Conservation (phyloP, 2,329 filamentous ascomycete species). For the Fusarium sp. region DNA sequence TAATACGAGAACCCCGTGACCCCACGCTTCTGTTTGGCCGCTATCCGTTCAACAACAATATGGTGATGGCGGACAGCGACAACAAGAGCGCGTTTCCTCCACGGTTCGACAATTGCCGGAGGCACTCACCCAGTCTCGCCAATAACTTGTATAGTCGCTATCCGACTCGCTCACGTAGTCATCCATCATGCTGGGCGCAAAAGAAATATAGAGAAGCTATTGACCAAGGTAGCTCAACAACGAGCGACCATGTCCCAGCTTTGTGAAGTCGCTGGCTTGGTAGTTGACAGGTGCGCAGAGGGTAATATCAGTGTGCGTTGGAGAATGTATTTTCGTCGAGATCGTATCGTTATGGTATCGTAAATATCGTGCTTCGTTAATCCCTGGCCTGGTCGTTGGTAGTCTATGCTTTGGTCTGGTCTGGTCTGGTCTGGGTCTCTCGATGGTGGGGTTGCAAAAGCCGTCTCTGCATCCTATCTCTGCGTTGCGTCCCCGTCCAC, state of each 20-base stretch:
- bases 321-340: neutral
- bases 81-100: conserved; percentile 1
- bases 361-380: conserved; percentile 22
- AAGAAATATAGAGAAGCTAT: conserved; percentile 13
- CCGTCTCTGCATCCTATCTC: conserved; percentile 17
- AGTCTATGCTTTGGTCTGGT: conserved; percentile 10
- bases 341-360: conserved; percentile 15
- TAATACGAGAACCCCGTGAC: conserved; percentile 4
- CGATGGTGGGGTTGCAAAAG: conserved; percentile 36
- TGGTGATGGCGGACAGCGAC: neutral
- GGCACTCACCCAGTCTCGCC: conserved; percentile 94
- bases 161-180: conserved; percentile 98
- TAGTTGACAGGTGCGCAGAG: conserved; percentile 19
- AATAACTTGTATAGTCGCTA: conserved; percentile 99
- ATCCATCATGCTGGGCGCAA: conserved; percentile 72
- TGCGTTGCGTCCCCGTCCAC: conserved; percentile 8
- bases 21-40: conserved; percentile 10
- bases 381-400: conserved; percentile 8
- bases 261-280: neutral
- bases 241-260: conserved; percentile 44
- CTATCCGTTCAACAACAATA: neutral
- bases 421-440: conserved; percentile 12
- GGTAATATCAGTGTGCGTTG: conserved; percentile 1
- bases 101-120: neutral
- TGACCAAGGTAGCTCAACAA: conserved; percentile 34